Evolutionary conservation across 73 alveolate genomes (phyloP).

Genomic region (Paramecium octaurelia): DNA sequence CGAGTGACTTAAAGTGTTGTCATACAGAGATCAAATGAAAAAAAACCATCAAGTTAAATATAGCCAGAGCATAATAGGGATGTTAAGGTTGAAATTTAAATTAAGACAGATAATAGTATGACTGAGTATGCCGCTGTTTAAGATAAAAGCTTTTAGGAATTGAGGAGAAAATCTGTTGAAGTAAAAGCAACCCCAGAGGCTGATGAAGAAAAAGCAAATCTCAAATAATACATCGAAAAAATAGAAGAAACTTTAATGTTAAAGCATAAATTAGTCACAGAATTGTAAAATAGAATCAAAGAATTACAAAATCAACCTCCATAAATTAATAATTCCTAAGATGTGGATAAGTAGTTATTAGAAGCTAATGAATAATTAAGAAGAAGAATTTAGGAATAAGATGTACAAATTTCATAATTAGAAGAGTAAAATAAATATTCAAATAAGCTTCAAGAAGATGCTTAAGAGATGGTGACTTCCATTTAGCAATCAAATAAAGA

Average conservation of each 20-base stretch:
- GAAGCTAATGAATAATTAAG: not conserved
- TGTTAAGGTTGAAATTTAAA: not conserved
- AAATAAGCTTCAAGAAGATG: not conserved
- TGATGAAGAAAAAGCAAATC: not conserved
- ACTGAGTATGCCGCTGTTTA: not conserved
- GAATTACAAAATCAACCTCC: not conserved
- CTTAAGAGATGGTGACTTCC: not conserved
- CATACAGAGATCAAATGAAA: not conserved
- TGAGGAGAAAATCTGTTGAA: not conserved
- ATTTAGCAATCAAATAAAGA: not conserved
- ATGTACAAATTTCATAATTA: not conserved
- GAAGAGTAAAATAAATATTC: not conserved
- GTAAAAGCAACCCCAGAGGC: not conserved
- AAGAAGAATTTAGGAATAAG: not conserved
- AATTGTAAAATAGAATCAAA: not conserved
- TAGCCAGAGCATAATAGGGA: not conserved
- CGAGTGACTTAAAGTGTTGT: not conserved
- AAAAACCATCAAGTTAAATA: not conserved
- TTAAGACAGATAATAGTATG: not conserved
- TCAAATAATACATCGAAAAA: not conserved
- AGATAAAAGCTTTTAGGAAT: not conserved
- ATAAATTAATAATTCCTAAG: not conserved
- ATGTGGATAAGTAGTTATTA: not conserved
- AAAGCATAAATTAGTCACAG: not conserved
- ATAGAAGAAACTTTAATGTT: not conserved